These are phyloP conservation scores for Fusarium papillatum DNA, from an alignment of 2,329 filamentous ascomycete species.

Conservation along the genomic window DNA sequence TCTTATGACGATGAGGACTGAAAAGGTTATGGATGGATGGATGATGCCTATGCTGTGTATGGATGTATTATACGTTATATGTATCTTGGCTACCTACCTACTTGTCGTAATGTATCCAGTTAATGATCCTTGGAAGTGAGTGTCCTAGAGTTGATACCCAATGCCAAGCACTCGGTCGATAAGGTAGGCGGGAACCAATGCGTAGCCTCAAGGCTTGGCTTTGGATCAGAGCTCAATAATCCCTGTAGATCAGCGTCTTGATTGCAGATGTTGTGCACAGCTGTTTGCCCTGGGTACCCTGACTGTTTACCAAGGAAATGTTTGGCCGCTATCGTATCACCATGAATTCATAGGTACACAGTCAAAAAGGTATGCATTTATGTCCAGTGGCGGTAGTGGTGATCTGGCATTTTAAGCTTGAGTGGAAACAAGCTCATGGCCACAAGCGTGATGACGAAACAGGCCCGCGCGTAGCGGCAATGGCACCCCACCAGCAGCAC, in stretches of 20 bases:
- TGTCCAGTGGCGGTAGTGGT: background rate
- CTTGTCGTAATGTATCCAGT: background rate
- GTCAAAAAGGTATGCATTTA: background rate
- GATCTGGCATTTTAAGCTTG: conserved; percentile 24
- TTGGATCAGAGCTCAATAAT: conserved; percentile 22
- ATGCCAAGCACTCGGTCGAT: conserved; percentile 10
- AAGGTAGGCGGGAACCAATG: conserved; percentile 14
- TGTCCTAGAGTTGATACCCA: background rate
- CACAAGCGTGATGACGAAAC: conserved; percentile 38
- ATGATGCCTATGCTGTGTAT: background rate
- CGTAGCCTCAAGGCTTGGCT: conserved; percentile 26
- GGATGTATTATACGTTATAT: background rate
- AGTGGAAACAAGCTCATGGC: conserved; percentile 38
- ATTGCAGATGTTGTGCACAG: background rate
- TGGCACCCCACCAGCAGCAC: conserved; percentile 24
- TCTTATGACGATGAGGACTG: conserved; percentile 18
- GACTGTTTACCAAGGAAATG: background rate
- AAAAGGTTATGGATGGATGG: conserved; percentile 1
- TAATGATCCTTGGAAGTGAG: background rate
- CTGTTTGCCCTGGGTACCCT: background rate
- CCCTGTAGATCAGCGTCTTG: conserved; percentile 33
- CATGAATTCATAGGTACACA: background rate
- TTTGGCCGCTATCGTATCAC: background rate
- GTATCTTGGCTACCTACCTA: background rate
- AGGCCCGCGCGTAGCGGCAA: conserved; percentile 25